Conservation (phyloP, 73 alveolate species). For the Tetrahymena borealis region DNA sequence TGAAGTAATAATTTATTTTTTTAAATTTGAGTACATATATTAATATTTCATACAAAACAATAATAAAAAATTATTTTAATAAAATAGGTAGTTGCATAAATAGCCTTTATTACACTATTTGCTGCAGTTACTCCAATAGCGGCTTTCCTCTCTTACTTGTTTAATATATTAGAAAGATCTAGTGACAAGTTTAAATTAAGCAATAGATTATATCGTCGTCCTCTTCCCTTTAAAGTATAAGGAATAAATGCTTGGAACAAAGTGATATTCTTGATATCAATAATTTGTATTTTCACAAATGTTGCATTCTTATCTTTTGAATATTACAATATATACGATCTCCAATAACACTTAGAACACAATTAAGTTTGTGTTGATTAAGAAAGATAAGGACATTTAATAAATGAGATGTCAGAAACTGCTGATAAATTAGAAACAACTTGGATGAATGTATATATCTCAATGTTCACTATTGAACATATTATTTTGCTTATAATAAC, state of each 20-base stretch:
- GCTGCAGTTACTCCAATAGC: not conserved
- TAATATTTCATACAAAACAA: no score
- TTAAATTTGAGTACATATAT: no score
- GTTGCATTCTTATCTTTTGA: not conserved
- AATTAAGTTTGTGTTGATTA: not conserved
- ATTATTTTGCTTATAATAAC: not conserved
- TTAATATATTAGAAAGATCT: not conserved
- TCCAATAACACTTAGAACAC: not conserved
- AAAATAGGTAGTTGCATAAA: not conserved
- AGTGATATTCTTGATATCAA: not conserved
- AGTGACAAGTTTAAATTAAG: not conserved
- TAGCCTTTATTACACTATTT: not conserved
- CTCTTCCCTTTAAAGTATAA: not conserved
- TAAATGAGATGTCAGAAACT: not conserved
- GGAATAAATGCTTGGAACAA: not conserved
- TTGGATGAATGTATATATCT: not conserved
- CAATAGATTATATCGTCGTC: not conserved
- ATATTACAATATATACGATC: not conserved
- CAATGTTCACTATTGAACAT: not conserved
- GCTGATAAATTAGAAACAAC: not conserved
- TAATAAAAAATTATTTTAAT: not conserved
- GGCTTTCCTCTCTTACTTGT: not conserved
- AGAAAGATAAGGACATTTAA: not conserved
- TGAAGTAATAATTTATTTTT: slow-evolving; percentile 51
- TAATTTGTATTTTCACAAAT: not conserved